Conservation (phyloP, 257 asterid species). For the Cynanchum wilfordii region DNA sequence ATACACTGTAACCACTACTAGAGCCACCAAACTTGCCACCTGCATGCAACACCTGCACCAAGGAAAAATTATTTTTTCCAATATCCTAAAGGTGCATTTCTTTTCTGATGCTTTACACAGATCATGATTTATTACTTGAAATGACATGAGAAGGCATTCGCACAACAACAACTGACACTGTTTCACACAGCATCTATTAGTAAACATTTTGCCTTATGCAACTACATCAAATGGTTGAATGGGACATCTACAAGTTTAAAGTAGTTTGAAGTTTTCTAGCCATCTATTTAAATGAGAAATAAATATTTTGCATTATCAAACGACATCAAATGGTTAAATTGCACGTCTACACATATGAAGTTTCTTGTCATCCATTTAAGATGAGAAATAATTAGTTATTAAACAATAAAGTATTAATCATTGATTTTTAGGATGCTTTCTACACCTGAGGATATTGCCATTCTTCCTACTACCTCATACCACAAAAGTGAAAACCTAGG, state of each 20-base stretch:
- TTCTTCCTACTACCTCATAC: not conserved
- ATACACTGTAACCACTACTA: conserved; percentile 94
- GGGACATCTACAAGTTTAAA: not conserved
- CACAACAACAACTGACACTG: not conserved
- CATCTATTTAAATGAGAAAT: not conserved
- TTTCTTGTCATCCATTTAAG: not conserved
- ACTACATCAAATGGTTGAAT: not conserved
- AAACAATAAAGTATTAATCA: not conserved
- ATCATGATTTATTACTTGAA: not conserved
- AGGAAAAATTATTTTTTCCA: not conserved
- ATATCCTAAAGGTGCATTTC: conserved; percentile 12
- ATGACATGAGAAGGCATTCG: not conserved
- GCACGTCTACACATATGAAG: not conserved
- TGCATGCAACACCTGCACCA: conserved; percentile 92
- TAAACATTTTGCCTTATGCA: not conserved
- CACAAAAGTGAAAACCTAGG: not conserved
- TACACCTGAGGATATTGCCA: not conserved
- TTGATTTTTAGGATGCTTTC: not conserved
- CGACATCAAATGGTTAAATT: not conserved
- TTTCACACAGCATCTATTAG: not conserved
- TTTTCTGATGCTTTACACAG: conserved; percentile 6
- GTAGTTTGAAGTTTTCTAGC: not conserved
- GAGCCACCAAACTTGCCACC: conserved; percentile 99
- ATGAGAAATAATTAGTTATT: not conserved
- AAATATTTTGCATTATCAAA: not conserved